A percentile compares a stretch with the other conserved stretches of the same genome.
phyloP scores from a whole-genome alignment of 148 eudicot genomes.

The Linanthus parryae region DNA sequence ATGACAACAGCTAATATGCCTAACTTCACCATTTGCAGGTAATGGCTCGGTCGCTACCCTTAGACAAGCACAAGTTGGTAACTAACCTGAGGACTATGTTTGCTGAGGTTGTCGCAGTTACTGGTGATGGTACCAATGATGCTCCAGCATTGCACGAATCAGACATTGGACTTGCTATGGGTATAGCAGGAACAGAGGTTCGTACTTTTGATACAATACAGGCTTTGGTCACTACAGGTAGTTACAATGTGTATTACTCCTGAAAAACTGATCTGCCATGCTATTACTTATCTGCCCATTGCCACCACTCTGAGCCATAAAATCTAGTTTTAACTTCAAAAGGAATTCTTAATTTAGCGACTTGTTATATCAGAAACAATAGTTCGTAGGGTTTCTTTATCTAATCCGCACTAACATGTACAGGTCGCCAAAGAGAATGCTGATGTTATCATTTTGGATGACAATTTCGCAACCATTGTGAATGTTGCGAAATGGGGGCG shows the following conservation, averaged over 20 bases:
- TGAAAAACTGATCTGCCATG: too few species aligned
- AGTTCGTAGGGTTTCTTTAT: background rate
- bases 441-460: conserved; percentile 82
- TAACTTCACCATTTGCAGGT: conserved; percentile 29
- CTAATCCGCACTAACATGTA: background rate
- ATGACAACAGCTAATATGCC: background rate
- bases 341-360: too few species aligned
- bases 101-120: conserved; percentile 71
- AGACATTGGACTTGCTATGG: conserved; percentile 91
- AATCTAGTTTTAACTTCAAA: too few species aligned
- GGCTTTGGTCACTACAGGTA: too few species aligned
- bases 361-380: too few species aligned
- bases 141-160: conserved; percentile 89
- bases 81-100: conserved; percentile 38
- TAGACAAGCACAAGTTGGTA: conserved; percentile 66
- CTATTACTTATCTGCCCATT: background rate
- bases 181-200: conserved; percentile 84
- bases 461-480: conserved; percentile 80
- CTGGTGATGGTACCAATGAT: conserved; percentile 90
- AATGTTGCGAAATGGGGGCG: conserved; percentile 95
- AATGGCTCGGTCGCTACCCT: conserved; percentile 76
- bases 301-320: too few species aligned
- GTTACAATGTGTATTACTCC: too few species aligned
- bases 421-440: conserved; percentile 97
- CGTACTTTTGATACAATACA: too few species aligned